phyloP scores from a whole-genome alignment of 1,284 basidiomycete genomes.

The Rhodofomes roseus region DNA sequence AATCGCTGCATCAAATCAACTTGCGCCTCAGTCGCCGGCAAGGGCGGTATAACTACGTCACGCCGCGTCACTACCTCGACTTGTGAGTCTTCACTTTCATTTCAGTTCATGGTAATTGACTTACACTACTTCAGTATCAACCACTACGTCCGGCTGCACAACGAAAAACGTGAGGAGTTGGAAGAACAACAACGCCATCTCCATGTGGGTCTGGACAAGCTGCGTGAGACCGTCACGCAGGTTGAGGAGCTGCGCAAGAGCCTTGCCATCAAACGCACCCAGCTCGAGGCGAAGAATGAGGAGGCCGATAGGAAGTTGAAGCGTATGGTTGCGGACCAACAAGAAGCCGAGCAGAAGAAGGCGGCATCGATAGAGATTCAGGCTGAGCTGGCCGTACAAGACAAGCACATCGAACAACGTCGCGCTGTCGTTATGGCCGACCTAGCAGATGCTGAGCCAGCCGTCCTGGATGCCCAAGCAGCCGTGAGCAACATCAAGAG shows the following conservation, averaged over 20 bases:
- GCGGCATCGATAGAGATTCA: slow-evolving; percentile 95
- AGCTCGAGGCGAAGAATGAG: slow-evolving; percentile 89
- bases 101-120: slow-evolving; percentile 11
- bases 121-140: slow-evolving; percentile 66
- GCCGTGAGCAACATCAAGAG: slow-evolving; percentile 98
- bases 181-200: slow-evolving; percentile 99
- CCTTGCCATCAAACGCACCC: slow-evolving; percentile 90
- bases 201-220: slow-evolving; percentile 97
- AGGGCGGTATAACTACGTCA: slow-evolving; percentile 95
- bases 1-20: slow-evolving; percentile 88
- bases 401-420: slow-evolving; percentile 86
- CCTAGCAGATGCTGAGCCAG: slow-evolving; percentile 96
- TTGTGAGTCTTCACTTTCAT: slow-evolving; percentile 70
- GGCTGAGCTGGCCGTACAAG: slow-evolving; percentile 88
- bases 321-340: slow-evolving; percentile 98
- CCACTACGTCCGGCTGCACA: slow-evolving; percentile 95
- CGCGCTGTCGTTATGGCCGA: slow-evolving; percentile 90
- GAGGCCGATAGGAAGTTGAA: slow-evolving; percentile 98
- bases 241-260: slow-evolving; percentile 96
- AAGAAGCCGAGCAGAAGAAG: slow-evolving; percentile 98
- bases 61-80: slow-evolving; percentile 96
- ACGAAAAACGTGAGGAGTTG: slow-evolving; percentile 96
- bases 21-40: slow-evolving; percentile 86
- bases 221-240: slow-evolving; percentile 92
- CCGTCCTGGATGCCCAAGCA: slow-evolving; percentile 91